Percentiles rank a stretch among this genome's conserved stretches.
Conservation (phyloP, 2,329 filamentous ascomycete genomes). For the Diaporthe citrichinensis region DNA sequence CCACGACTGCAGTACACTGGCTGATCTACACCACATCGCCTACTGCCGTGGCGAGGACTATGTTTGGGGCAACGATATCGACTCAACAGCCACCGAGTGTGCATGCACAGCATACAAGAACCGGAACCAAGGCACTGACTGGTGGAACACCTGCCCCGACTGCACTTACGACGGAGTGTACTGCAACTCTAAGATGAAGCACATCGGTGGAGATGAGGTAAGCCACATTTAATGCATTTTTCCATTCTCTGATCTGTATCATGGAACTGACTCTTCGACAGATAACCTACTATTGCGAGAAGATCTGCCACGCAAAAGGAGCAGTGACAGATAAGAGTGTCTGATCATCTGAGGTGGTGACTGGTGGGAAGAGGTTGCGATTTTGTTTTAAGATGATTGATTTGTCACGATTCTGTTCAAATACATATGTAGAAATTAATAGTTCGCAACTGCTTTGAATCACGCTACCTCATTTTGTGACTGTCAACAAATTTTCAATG, state of each 20-base stretch:
- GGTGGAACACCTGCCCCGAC: slow-evolving; percentile 17
- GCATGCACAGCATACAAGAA: slow-evolving; percentile 15
- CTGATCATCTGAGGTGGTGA: neutral
- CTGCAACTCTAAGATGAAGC: slow-evolving; percentile 12
- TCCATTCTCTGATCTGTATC: neutral
- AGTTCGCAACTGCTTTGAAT: neutral
- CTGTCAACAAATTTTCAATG: neutral
- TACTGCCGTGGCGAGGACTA: slow-evolving; percentile 14
- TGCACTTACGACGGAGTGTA: slow-evolving; percentile 20
- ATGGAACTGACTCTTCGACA: neutral
- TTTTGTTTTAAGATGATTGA: neutral
- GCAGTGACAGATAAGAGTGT: slow-evolving; percentile 14
- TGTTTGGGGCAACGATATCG: slow-evolving; percentile 11
- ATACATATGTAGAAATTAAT: neutral
- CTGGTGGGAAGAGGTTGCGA: neutral
- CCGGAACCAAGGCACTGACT: slow-evolving; percentile 10
- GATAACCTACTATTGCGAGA: slow-evolving; percentile 12
- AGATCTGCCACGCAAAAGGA: slow-evolving; percentile 3
- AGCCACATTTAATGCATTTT: too few relatives aligned
- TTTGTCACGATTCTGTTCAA: neutral
- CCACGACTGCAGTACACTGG: neutral
- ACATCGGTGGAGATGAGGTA: slow-evolving; percentile 11
- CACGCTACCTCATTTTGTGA: neutral
- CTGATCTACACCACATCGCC: slow-evolving; percentile 12
- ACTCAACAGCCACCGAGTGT: neutral